Percentiles rank a stretch among this genome's conserved stretches.
Evolutionary conservation across 2,329 filamentous ascomycete genomes (phyloP).

Genomic region (Apiospora phragmitis): DNA sequence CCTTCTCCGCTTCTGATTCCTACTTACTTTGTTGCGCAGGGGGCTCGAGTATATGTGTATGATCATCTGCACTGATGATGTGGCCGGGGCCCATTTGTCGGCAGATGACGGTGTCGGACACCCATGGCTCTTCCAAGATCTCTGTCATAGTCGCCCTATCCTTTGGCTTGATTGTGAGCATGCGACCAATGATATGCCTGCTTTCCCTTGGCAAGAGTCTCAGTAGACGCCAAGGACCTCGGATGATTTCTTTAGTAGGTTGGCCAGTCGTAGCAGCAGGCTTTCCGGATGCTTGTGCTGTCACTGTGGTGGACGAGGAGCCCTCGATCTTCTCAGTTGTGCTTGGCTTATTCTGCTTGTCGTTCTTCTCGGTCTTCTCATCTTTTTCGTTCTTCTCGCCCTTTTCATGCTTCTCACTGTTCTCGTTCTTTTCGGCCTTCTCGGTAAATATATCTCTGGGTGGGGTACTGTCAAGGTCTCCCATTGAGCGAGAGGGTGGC

Average conservation of each 20-base stretch:
- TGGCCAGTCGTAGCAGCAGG: constrained; percentile 24
- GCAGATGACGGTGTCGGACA: constrained; percentile 82
- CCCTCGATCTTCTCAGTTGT: constrained; percentile 15
- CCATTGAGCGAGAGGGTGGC: constrained; percentile 45
- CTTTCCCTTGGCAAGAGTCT: constrained; percentile 86
- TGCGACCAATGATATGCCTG: constrained; percentile 83
- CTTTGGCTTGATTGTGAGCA: constrained; percentile 87
- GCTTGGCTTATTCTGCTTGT: constrained; percentile 25
- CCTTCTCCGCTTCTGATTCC: background rate
- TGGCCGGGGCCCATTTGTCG: constrained; percentile 71
- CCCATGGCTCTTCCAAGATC: constrained; percentile 86
- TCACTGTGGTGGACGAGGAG: constrained; percentile 26
- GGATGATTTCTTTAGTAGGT: constrained; percentile 73
- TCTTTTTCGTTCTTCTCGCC: background rate
- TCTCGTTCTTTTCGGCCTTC: constrained; percentile 30
- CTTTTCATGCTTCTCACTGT: constrained; percentile 17
- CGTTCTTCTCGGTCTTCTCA: constrained; percentile 22
- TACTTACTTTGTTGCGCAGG: constrained; percentile 47
- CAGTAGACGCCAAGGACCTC: constrained; percentile 88
- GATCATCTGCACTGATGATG: constrained; percentile 72
- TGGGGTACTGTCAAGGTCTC: constrained; percentile 41
- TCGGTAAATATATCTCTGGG: constrained; percentile 39
- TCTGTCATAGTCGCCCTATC: constrained; percentile 83
- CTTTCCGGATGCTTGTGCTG: constrained; percentile 21
- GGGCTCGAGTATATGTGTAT: constrained; percentile 84